Conservation (phyloP, 352 stramenopile species). For the Pythium phragmitis region DNA sequence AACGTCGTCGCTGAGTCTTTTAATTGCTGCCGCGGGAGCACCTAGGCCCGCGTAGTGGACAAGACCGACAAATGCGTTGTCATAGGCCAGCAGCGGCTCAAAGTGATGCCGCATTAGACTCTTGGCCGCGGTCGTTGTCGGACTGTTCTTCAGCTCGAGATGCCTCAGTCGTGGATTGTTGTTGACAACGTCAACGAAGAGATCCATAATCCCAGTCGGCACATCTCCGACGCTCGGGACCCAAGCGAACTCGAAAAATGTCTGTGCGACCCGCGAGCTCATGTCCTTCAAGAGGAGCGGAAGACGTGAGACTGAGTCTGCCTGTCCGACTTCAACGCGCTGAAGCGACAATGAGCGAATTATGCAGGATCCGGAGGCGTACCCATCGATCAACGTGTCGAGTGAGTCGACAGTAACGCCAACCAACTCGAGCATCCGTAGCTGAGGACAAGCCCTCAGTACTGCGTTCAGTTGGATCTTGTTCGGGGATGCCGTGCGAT, state of each 20-base stretch:
- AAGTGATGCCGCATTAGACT: background rate
- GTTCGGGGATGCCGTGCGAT: no score
- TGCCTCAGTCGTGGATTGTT: background rate
- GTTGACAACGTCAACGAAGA: background rate
- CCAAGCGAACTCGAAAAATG: background rate
- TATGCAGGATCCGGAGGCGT: background rate
- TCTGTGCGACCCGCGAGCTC: background rate
- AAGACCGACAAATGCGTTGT: background rate
- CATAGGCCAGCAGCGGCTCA: background rate
- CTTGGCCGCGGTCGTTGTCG: background rate
- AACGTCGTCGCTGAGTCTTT: background rate
- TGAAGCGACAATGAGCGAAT: background rate
- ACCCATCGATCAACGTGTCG: background rate
- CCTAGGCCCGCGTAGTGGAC: background rate
- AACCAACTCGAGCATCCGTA: background rate
- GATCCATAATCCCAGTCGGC: background rate
- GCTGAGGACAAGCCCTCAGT: background rate
- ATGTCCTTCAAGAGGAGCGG: background rate
- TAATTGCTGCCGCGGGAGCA: background rate
- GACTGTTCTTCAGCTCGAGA: background rate
- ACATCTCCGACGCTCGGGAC: background rate
- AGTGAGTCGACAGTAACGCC: background rate
- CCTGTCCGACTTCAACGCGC: background rate
- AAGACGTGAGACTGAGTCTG: background rate
- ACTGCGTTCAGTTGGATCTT: background rate